Evolutionary conservation across 352 stramenopile species (phyloP).

Genomic region (Globisporangium megalacanthum): DNA sequence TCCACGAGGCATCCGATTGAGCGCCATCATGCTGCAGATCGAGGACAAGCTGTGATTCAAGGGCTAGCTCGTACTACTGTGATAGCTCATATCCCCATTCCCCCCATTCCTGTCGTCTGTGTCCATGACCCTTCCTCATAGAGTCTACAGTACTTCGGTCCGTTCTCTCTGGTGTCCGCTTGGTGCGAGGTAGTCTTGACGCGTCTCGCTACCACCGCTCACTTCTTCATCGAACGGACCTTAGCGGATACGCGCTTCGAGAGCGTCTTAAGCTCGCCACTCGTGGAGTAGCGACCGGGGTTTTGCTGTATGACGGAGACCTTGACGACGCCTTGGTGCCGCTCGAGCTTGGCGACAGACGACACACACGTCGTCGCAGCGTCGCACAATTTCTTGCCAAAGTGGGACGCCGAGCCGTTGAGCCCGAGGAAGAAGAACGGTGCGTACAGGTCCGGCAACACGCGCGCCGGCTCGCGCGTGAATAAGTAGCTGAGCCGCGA

Average conservation of each 20-base stretch:
- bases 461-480: conserved; percentile 12
- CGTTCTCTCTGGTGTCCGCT: not conserved
- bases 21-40: too few relatives aligned
- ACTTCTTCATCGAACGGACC: conserved; percentile 30
- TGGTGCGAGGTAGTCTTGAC: too few relatives aligned
- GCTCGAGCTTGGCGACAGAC: conserved; percentile 33
- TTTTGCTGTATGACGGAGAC: conserved; percentile 30
- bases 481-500: conserved; percentile 22
- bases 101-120: too few relatives aligned
- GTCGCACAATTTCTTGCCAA: conserved; percentile 37
- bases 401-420: conserved; percentile 31
- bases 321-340: conserved; percentile 25
- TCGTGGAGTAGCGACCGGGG: conserved; percentile 29
- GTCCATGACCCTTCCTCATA: too few relatives aligned
- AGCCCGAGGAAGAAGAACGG: conserved; percentile 52
- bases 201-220: too few relatives aligned
- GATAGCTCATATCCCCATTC: too few relatives aligned
- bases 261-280: conserved; percentile 27
- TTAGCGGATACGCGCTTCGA: conserved; percentile 39
- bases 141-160: too few relatives aligned
- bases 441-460: conserved; percentile 23
- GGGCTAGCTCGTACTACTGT: too few relatives aligned
- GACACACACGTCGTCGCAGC: conserved; percentile 32
- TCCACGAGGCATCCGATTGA: too few relatives aligned
- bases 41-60: too few relatives aligned